These are phyloP conservation scores for Exserohilum turcica DNA, from an alignment of 2,329 filamentous ascomycete genomes.

Conservation along the genomic window DNA sequence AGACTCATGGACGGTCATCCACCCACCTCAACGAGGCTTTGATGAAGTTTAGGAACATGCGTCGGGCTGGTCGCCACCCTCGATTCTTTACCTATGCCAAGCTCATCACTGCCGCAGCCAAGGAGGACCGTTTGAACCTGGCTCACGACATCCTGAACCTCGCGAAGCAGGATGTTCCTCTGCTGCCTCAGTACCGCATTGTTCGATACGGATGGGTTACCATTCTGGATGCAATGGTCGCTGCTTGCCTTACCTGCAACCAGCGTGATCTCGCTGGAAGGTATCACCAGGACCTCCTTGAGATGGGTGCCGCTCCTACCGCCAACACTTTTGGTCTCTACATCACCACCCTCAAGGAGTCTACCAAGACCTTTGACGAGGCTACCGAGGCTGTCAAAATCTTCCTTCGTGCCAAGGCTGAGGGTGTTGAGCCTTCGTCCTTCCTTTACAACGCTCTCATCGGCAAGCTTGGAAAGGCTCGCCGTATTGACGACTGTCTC, in stretches of 20 bases:
- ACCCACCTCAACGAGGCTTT: constrained; percentile 80
- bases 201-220: constrained; percentile 96
- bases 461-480: constrained; percentile 96
- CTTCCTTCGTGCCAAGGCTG: constrained; percentile 89
- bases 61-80: constrained; percentile 86
- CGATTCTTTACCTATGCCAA: constrained; percentile 97
- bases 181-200: constrained; percentile 79
- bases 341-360: constrained; percentile 98
- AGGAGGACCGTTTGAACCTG: constrained; percentile 78
- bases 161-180: constrained; percentile 86
- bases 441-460: constrained; percentile 99
- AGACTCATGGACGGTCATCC: constrained; percentile 72
- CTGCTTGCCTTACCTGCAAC: constrained; percentile 82
- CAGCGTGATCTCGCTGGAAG: constrained; percentile 80
- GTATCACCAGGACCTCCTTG: constrained; percentile 88
- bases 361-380: constrained; percentile 96
- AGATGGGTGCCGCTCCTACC: constrained; percentile 88
- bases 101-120: constrained; percentile 86
- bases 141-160: constrained; percentile 87
- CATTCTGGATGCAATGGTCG: constrained; percentile 95
- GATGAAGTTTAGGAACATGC: constrained; percentile 87
- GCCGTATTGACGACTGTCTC: constrained; percentile 95
- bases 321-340: constrained; percentile 98
- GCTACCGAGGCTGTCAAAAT: constrained; percentile 96
- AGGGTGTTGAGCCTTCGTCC: constrained; percentile 93